phyloP scores from a whole-genome alignment of 2,329 filamentous ascomycete species.

The Colletotrichum liaoningense region DNA sequence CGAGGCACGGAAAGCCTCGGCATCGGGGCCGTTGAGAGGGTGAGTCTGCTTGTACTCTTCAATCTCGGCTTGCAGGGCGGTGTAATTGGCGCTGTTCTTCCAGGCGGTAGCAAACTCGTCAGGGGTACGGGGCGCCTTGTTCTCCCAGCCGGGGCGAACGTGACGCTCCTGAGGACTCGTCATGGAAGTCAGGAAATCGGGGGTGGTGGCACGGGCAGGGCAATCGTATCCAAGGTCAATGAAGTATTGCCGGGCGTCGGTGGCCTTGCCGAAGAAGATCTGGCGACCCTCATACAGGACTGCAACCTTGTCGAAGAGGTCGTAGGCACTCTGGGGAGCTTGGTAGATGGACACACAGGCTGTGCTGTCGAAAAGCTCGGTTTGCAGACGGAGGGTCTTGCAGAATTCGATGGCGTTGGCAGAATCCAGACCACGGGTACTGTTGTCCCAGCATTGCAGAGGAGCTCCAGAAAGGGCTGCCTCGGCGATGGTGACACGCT shows the following conservation, averaged over 20 bases:
- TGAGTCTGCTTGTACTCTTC: conserved; percentile 65
- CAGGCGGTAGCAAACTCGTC: conserved; percentile 71
- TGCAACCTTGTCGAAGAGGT: conserved; percentile 69
- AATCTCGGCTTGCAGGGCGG: conserved; percentile 64
- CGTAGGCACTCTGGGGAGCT: conserved; percentile 73
- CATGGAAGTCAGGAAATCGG: conserved; percentile 80
- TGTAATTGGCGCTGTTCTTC: conserved; percentile 65
- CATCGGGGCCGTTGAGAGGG: conserved; percentile 66
- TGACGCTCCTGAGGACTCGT: conserved; percentile 69
- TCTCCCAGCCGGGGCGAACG: conserved; percentile 66
- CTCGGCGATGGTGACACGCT: conserved; percentile 74
- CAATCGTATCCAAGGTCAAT: conserved; percentile 75
- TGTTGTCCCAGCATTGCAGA: conserved; percentile 78
- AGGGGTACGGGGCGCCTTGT: conserved; percentile 67
- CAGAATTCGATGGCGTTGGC: conserved; percentile 82
- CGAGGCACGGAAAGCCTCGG: conserved; percentile 66
- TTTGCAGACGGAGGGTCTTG: conserved; percentile 75
- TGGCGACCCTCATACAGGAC: conserved; percentile 71
- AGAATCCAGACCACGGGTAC: conserved; percentile 78
- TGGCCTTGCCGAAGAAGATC: conserved; percentile 72
- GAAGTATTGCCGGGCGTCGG: conserved; percentile 73
- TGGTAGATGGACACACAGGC: conserved; percentile 81
- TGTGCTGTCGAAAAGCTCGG: conserved; percentile 74
- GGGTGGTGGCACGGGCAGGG: conserved; percentile 74
- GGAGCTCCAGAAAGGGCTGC: conserved; percentile 69